Base-by-base conservation (phyloP, 352 stramenopile species). In the Phytophthora lateralis region DNA sequence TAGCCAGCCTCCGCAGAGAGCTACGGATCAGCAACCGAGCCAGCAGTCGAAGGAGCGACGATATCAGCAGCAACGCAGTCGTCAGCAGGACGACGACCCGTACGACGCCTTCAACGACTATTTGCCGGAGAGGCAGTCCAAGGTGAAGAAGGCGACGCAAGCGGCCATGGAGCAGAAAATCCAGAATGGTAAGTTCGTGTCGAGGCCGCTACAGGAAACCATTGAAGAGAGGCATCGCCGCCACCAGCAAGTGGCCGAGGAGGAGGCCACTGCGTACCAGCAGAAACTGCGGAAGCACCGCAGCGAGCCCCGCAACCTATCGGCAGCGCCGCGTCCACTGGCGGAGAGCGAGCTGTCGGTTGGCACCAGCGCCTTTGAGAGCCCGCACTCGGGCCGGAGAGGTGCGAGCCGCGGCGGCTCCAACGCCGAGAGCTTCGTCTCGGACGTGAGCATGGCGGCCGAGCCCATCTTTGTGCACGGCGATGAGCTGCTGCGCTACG, bases 101-200 rank as follows among this genome's bases (percentile, higher is more conserved):
- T 92, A 92, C 55, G 83, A 89, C 14, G 77, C 76, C 15, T 92
- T 92, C 48, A 90, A 92, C 62, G 78, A 92, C 65, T 90, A 90
- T 43, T 57, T 90, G 55, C 77, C 74, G 1, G 60, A 75, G 18
- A 81, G 69, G 4, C 73, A 77, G n/a, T 75, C 78, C 9, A 75
- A 78, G 15, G 50, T 76, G 24, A 76, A 71, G 41, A 90, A 83
- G 66, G 14, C 45, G 6, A 59, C 51, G 1, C 70, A 75, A 34
- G 62, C 72, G 17, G 82, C 62, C 39, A 75, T 74, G 50, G 75
- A 83, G 32, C 48, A 63, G 2, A 68, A 44, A 47, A 46, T 47
- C 14, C 59, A 78, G 29, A 78, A 24, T 2, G 54, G 41, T 24
- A 88, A 88, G 45, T 88, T 88, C 55, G 69, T 49, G 41, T 72